Evolutionary conservation across 306 rosid species (phyloP).

Genomic region (Coriaria nepalensis): DNA sequence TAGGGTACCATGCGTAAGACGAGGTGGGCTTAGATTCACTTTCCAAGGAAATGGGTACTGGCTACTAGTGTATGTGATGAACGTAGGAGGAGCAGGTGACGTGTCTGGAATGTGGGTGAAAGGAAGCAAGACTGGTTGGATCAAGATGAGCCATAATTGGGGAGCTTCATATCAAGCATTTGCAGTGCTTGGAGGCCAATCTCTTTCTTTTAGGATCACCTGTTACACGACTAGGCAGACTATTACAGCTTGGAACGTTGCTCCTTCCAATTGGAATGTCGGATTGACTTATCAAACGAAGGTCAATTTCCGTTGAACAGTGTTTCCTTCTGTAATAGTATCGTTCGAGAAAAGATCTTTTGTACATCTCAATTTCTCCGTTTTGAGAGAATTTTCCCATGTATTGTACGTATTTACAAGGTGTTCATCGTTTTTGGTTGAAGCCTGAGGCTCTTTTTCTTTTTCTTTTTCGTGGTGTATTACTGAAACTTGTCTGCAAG

Average conservation of each 20-base stretch:
- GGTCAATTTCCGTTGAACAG: conserved; percentile 39
- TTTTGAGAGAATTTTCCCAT: no score
- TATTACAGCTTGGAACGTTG: conserved; percentile 56
- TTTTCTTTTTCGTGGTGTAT: no score
- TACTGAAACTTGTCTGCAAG: no score
- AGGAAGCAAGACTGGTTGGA: conserved; percentile 77
- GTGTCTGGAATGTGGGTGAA: conserved; percentile 58
- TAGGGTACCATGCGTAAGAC: conserved; percentile 54
- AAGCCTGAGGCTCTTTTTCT: no score
- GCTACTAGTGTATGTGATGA: conserved; percentile 84
- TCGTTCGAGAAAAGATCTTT: no score
- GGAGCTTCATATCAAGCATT: conserved; percentile 93
- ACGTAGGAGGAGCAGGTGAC: conserved; percentile 85
- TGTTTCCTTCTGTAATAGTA: no score
- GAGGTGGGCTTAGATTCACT: conserved; percentile 47
- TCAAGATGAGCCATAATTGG: conserved; percentile 90
- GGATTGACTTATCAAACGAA: conserved; percentile 47
- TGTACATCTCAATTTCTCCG: no score
- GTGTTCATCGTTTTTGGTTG: no score
- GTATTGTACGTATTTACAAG: no score
- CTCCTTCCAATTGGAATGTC: conserved; percentile 53
- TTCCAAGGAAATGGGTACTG: conserved; percentile 90
- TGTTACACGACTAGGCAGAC: conserved; percentile 58
- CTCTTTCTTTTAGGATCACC: conserved; percentile 67
- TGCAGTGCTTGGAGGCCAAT: conserved; percentile 51